phyloP scores from a whole-genome alignment of 2,329 filamentous ascomycete species.

The Arthrinium puccinioides region DNA sequence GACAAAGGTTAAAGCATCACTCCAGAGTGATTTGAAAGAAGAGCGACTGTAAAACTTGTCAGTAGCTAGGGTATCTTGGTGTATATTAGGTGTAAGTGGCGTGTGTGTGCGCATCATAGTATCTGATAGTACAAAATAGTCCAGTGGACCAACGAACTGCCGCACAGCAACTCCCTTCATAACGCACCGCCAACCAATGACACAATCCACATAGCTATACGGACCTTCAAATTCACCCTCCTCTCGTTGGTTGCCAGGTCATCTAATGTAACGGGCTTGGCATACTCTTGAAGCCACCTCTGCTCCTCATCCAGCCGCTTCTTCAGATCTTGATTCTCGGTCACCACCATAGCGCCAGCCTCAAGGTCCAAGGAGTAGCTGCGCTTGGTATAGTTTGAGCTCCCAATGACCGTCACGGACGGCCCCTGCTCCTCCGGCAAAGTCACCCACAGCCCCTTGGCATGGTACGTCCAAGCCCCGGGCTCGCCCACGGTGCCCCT shows the following conservation, averaged over 20 bases:
- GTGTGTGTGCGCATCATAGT: no score
- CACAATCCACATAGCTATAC: constrained; percentile 92
- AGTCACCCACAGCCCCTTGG: constrained; percentile 90
- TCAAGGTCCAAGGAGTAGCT: constrained; percentile 92
- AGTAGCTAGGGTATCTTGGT: no score
- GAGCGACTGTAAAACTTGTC: no score
- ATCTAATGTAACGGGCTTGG: constrained; percentile 59
- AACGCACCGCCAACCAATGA: constrained; percentile 79
- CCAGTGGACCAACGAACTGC: no score
- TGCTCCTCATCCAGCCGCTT: constrained; percentile 71
- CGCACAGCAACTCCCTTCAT: no score
- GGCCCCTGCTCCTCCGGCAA: constrained; percentile 59
- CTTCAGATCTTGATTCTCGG: constrained; percentile 65
- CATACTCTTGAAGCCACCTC: constrained; percentile 69
- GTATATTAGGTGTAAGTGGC: no score
- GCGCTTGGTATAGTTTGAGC: constrained; percentile 91
- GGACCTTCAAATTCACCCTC: constrained; percentile 76
- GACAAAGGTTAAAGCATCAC: no score
- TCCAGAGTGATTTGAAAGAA: no score
- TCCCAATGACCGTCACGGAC: constrained; percentile 77
- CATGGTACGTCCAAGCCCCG: constrained; percentile 94
- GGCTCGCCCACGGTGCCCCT: constrained; percentile 72
- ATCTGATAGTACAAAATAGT: no score
- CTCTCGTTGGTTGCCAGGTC: constrained; percentile 79
- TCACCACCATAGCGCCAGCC: constrained; percentile 80